Evolutionary conservation across 495 filamentous ascomycete species (phyloP), one percentile per base, ranked within the genome.

Genomic region (Lichenothelia convexa): DNA sequence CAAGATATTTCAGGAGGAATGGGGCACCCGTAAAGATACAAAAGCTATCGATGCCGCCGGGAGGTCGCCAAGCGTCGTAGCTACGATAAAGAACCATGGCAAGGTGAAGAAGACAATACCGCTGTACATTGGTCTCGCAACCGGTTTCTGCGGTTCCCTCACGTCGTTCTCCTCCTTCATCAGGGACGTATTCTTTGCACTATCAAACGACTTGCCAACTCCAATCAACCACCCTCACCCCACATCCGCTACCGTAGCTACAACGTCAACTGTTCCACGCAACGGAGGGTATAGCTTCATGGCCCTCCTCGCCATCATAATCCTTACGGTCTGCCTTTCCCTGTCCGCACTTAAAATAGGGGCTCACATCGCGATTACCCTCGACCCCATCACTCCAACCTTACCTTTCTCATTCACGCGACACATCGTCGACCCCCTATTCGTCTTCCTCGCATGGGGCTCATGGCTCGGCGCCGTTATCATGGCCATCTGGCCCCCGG

Each of bases 91-190:
- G 41, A 51, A 58, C 15, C 68, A 80, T 16, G 21, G 18, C 4
- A 53, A 51, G 30, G 39, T 45, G 9, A 92, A 86, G 54, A 91
- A 89, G 56, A 77, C 79, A 2, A 75, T 89, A 30, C 85, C 86
- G 0, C 65, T 93, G 0, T 94, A 89, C 51, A 80, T 94, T 38
- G 89, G 89, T 15, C 71, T 97, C 1, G 73, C 87, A 0, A 91
- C 82, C 2, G 89, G 89, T 9, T 94, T 92, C 60, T 95, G 89
- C 55, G 89, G 89, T 37, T 84, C 74, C 46, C 76, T 89, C 35
- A 95, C 89, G 3, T 83, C 77, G 24, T 95, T 94, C 57, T 93
- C 85, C 0, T 73, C 80, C 9, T 93, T 93, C 50, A 76, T 86
- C 27, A 72, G 86, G 3, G 87, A 91, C 48, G 56, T 65, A 32